These are phyloP conservation scores for Exidia glandulosa DNA, from an alignment of 768 basidiomycete species.

Conservation along the genomic window DNA sequence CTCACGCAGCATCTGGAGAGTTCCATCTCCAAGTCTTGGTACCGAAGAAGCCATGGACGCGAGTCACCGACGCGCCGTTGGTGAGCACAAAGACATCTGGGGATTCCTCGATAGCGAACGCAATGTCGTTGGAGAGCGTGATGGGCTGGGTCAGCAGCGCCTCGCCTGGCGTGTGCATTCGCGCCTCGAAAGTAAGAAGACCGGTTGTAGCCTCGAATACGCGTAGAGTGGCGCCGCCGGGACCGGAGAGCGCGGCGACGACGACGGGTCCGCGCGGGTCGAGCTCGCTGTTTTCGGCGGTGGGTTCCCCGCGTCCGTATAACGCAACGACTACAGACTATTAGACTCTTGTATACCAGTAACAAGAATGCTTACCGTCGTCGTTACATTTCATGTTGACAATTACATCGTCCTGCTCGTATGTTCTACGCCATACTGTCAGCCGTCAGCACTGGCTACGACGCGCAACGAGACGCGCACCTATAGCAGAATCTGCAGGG, in stretches of 20 bases:
- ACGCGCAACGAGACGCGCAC: conserved; percentile 30
- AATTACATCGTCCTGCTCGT: conserved; percentile 59
- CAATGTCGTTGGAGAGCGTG: conserved; percentile 44
- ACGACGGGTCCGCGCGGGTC: conserved; percentile 26
- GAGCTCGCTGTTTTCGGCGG: not conserved
- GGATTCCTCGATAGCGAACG: conserved; percentile 25
- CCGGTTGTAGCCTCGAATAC: conserved; percentile 57
- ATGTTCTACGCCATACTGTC: conserved; percentile 13
- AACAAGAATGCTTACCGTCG: conserved; percentile 33
- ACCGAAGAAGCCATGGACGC: conserved; percentile 41
- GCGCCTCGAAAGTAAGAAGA: conserved; percentile 51
- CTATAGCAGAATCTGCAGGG: conserved; percentile 54
- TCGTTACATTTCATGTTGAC: conserved; percentile 47
- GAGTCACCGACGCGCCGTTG: conserved; percentile 48
- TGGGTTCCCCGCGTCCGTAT: not conserved
- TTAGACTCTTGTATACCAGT: not conserved
- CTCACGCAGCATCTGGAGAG: conserved; percentile 57
- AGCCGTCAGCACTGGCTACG: conserved; percentile 1
- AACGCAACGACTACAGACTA: conserved; percentile 1
- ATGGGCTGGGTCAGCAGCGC: conserved; percentile 41
- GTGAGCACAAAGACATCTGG: conserved; percentile 39
- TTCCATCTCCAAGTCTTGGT: conserved; percentile 59
- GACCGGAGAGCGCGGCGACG: conserved; percentile 64
- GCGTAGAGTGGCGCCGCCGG: conserved; percentile 57
- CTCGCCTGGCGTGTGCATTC: conserved; percentile 36